These are phyloP conservation scores for Haplosporangium gracile DNA, from an alignment of 192 early-diverging fungal species.

Conservation along the genomic window DNA sequence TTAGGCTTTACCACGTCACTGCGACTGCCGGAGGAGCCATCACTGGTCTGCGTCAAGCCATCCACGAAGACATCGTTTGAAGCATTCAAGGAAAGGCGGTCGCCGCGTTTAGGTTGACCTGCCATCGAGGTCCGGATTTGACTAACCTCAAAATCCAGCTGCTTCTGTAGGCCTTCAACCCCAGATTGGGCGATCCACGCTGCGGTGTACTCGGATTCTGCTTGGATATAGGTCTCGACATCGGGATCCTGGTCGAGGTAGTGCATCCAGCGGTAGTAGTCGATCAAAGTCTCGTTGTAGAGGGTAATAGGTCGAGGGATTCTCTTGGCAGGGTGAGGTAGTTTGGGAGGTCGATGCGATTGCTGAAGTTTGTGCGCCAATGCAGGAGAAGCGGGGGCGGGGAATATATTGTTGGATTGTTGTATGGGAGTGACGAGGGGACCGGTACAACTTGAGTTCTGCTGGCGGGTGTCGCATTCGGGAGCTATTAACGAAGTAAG, in stretches of 20 bases:
- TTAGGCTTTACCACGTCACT: neutral
- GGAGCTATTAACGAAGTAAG: neutral
- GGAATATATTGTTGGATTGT: no score
- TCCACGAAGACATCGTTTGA: neutral
- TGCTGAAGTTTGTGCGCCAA: neutral
- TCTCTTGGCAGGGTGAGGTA: constrained; percentile 24
- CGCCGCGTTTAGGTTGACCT: neutral
- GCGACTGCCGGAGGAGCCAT: neutral
- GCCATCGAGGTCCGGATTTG: constrained; percentile 16
- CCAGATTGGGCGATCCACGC: constrained; percentile 36
- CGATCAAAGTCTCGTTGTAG: constrained; percentile 43
- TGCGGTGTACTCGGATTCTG: constrained; percentile 29
- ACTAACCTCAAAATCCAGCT: constrained; percentile 29
- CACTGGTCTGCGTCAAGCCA: neutral
- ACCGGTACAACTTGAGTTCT: neutral
- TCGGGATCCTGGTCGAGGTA: constrained; percentile 37
- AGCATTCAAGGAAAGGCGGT: no score
- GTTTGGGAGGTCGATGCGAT: neutral
- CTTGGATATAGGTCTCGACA: constrained; percentile 31
- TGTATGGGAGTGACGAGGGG: neutral
- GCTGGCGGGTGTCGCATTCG: neutral
- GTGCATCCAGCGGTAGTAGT: constrained; percentile 53
- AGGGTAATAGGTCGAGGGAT: constrained; percentile 47
- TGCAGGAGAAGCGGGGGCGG: neutral
- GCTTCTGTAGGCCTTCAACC: constrained; percentile 18